These are phyloP conservation scores for Phytopythium cucurbitacearum DNA, from an alignment of 352 stramenopile species.

Conservation along the genomic window DNA sequence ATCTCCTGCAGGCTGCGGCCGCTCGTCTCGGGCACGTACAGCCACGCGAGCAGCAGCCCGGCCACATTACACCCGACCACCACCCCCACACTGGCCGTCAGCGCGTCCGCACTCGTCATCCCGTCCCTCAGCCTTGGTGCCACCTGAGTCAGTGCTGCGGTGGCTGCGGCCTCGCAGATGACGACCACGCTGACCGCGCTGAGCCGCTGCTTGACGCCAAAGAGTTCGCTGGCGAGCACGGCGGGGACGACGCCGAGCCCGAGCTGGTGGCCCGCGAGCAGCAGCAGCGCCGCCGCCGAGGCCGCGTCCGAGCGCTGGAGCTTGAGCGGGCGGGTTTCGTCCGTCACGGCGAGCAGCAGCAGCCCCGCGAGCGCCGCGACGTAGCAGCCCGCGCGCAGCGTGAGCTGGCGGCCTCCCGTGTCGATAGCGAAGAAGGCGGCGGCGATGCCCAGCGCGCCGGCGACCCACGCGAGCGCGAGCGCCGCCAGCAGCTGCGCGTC, in stretches of 20 bases:
- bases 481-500: slow-evolving; percentile 47
- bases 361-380: slow-evolving; percentile 39
- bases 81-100: slow-evolving; percentile 31
- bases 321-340: slow-evolving; percentile 12
- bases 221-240: slow-evolving; percentile 66
- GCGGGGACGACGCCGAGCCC: slow-evolving; percentile 54
- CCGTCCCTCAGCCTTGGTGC: slow-evolving; percentile 29
- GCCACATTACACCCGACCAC: slow-evolving; percentile 48
- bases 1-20: slow-evolving; percentile 76
- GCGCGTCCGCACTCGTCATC: slow-evolving; percentile 27
- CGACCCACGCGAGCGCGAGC: slow-evolving; percentile 33
- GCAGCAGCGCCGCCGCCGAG: slow-evolving; percentile 56
- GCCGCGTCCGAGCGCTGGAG: slow-evolving; percentile 47
- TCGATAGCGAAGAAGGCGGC: slow-evolving; percentile 69
- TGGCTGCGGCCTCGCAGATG: slow-evolving; percentile 50
- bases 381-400: slow-evolving; percentile 56
- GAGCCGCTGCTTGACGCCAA: slow-evolving; percentile 58
- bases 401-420: slow-evolving; percentile 38
- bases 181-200: slow-evolving; percentile 62
- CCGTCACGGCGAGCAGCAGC: slow-evolving; percentile 32
- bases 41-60: slow-evolving; percentile 43
- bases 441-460: slow-evolving; percentile 38
- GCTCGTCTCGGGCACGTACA: slow-evolving; percentile 76
- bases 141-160: slow-evolving; percentile 30
- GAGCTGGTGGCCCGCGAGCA: slow-evolving; percentile 60